Evolutionary conservation across 345 rosid species (phyloP), one percentile per base, ranked within the genome.

Genomic region (Durio zibethinus): DNA sequence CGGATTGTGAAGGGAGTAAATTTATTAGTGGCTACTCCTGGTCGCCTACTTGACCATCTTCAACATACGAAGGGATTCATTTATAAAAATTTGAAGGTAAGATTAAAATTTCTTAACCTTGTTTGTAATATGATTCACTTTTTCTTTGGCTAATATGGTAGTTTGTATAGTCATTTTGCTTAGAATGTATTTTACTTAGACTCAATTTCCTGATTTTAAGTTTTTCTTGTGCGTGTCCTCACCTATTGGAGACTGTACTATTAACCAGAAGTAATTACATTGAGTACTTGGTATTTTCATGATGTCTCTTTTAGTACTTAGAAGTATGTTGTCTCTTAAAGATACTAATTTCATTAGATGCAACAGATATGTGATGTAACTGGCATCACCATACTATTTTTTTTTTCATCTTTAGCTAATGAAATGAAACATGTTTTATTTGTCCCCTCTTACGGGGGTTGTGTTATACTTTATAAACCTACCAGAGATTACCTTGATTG

Each of bases 21-120:
- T 85, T 84, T 97, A 73, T 82, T 97, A 82, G 94, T 97, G 47
- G 99, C 97, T 80, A 97, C 99, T 20, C 99, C 97, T 80, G 98
- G 98, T 63, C 94, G 98, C 21, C 97, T 97, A 80, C 94, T 97
- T 79, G 98, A 97, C 78, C 99, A 92, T 87, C 97, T 94, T 84
- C 98, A 92, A 73, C 85, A 97, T 78, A 94, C 97, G 8, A 92
- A 92, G 83, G 92, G 94, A 40, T 97, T 97, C 80, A 82, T 91
- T 59, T 94, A 74, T 84, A 97, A 92, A 83, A 88, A 92, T 78
- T 82, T 97, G 75, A 96, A 96, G 97, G 99, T 93, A 84, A 36
- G 35, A 10, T 70, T 6, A 21, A 54, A 1, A 45, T 48, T 70
- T 70, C 42, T 50, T 10, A 70, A 48, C 27, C 20, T 65, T 29